A percentile compares a stretch with the other conserved stretches of the same genome.
These are phyloP conservation scores for Fonsecaea monophora DNA, from an alignment of 2,329 filamentous ascomycete species.

Conservation along the genomic window DNA sequence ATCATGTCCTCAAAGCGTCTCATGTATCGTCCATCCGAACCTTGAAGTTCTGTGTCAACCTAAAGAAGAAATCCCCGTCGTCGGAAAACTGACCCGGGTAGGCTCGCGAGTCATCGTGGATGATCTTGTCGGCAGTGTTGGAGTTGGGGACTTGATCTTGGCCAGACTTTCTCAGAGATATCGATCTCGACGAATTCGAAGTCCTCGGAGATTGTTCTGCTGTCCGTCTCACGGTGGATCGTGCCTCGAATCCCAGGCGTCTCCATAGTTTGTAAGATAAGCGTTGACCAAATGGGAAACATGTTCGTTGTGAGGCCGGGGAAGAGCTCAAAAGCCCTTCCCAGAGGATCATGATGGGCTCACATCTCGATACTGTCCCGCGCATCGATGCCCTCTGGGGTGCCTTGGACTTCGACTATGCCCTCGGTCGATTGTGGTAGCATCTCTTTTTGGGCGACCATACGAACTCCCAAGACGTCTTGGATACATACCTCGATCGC, in stretches of 20 bases:
- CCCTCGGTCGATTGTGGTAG: too few relatives aligned
- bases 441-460: too few relatives aligned
- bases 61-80: constrained; percentile 97
- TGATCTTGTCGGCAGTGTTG: constrained; percentile 77
- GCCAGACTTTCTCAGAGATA: constrained; percentile 52
- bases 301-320: constrained; percentile 77
- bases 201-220: constrained; percentile 61
- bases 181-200: too few relatives aligned
- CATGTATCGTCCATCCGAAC: constrained; percentile 98
- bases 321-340: constrained; percentile 61
- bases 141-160: constrained; percentile 77
- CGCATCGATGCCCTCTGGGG: too few relatives aligned
- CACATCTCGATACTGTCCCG: constrained; percentile 68
- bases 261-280: constrained; percentile 75
- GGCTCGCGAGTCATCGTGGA: constrained; percentile 83
- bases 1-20: constrained; percentile 66
- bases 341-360: constrained; percentile 75
- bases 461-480: too few relatives aligned
- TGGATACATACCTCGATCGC: too few relatives aligned
- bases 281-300: constrained; percentile 78
- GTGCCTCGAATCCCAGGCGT: constrained; percentile 71
- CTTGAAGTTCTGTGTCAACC: constrained; percentile 87
- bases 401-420: too few relatives aligned
- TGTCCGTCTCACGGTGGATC: constrained; percentile 61
- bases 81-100: constrained; percentile 97